Evolutionary conservation across 2,329 filamentous ascomycete species (phyloP).

Genomic region (Colletotrichum phormii): DNA sequence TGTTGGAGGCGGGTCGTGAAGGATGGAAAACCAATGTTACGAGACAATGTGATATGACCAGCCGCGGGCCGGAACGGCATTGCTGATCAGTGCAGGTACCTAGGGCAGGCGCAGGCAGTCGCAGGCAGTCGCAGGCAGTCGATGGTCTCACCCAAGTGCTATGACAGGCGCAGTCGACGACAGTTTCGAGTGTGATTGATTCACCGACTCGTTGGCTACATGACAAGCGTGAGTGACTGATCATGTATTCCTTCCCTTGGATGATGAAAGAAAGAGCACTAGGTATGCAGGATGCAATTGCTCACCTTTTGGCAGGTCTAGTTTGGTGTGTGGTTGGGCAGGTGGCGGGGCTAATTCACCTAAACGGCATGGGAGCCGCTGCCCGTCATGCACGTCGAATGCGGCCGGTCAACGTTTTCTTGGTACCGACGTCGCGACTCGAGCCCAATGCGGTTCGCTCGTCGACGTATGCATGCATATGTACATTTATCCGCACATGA

Average conservation of each 20-base stretch:
- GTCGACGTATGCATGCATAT: conserved; percentile 26
- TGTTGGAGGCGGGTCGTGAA: not conserved
- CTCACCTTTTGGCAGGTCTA: not conserved
- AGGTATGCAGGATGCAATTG: not conserved
- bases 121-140: too few species aligned
- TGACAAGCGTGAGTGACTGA: not conserved
- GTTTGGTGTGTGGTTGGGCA: conserved; percentile 7
- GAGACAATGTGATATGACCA: not conserved
- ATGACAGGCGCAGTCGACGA: not conserved
- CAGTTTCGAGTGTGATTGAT: not conserved
- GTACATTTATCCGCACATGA: conserved; percentile 4
- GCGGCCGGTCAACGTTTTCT: conserved; percentile 22
- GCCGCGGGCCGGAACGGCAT: not conserved
- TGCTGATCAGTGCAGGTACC: not conserved
- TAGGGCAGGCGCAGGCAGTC: too few species aligned
- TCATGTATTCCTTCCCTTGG: not conserved
- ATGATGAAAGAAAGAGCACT: too few species aligned
- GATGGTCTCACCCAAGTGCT: not conserved
- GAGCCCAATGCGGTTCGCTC: conserved; percentile 32
- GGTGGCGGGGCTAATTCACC: not conserved
- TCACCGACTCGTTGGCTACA: not conserved
- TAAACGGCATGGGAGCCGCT: conserved; percentile 5
- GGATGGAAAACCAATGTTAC: not conserved
- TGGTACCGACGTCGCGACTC: conserved; percentile 34
- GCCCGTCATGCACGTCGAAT: conserved; percentile 17